phyloP scores from a whole-genome alignment of 345 rosid species.

The Populus euphratica region DNA sequence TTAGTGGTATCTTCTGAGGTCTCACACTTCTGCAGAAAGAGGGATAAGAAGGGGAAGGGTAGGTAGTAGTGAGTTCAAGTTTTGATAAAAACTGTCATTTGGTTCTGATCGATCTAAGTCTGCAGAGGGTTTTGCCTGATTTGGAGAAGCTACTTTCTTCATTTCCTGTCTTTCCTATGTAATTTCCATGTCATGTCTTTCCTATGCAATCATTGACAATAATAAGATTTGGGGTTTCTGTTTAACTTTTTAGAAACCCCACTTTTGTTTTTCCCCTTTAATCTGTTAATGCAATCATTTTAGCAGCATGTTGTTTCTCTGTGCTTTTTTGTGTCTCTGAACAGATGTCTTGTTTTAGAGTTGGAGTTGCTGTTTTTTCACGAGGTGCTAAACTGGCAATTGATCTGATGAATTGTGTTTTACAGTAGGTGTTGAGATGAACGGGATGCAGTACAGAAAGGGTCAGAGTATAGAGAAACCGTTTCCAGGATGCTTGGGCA shows the following conservation, averaged over 20 bases:
- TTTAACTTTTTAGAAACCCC: neutral
- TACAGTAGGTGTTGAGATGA: constrained; percentile 54
- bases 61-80: neutral
- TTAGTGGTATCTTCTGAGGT: neutral
- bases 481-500: constrained; percentile 65
- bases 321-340: neutral
- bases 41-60: neutral
- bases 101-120: neutral
- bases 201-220: neutral
- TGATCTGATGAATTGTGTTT: neutral
- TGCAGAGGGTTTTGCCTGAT: constrained; percentile 6
- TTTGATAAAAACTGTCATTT: neutral
- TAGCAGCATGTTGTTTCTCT: neutral
- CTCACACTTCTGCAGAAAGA: neutral
- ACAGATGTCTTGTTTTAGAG: neutral
- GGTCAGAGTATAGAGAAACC: constrained; percentile 49
- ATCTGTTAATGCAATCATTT: neutral
- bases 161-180: neutral
- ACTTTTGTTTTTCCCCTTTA: neutral
- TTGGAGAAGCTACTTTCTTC: neutral
- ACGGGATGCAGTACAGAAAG: constrained; percentile 45
- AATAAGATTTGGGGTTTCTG: no score
- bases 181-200: neutral
- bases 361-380: neutral
- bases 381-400: neutral